Evolutionary conservation across 768 basidiomycete genomes (phyloP).

Genomic region (Trametes coccinea): DNA sequence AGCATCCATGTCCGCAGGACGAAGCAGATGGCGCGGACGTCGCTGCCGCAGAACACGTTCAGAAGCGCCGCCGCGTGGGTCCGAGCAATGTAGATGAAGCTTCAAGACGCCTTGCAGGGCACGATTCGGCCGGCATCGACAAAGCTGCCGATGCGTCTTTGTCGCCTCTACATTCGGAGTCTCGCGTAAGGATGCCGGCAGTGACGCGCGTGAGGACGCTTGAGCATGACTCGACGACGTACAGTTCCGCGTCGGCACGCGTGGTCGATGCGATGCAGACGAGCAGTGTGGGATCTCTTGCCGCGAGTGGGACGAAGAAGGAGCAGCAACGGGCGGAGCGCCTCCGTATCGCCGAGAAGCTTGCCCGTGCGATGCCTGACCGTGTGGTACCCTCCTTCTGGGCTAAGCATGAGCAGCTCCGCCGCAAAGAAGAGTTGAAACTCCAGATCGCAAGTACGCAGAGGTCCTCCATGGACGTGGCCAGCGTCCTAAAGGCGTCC

Average conservation of each 20-base stretch:
- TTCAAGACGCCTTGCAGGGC: not conserved
- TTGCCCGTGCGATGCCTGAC: conserved; percentile 47
- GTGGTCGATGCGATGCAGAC: not conserved
- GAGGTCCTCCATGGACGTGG: not conserved
- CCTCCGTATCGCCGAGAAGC: conserved; percentile 37
- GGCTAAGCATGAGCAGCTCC: conserved; percentile 34
- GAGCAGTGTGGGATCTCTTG: not conserved
- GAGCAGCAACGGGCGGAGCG: conserved; percentile 16
- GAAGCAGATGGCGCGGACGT: not conserved
- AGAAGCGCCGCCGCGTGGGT: conserved; percentile 4
- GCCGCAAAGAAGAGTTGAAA: not conserved
- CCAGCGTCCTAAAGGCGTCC: not conserved
- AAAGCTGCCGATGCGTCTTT: not conserved
- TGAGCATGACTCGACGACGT: not conserved
- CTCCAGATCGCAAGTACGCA: not conserved
- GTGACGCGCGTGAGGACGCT: not conserved
- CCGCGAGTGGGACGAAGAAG: conserved; percentile 12
- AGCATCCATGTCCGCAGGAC: not conserved
- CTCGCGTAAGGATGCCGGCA: no score
- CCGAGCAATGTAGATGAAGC: not conserved
- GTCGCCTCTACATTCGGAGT: no score
- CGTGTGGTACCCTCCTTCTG: conserved; percentile 60
- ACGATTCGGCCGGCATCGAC: not conserved
- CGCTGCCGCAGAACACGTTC: not conserved
- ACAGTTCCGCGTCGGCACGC: not conserved